A percentile compares a stretch with the other conserved stretches of the same genome.
These are phyloP conservation scores for Coprinopsis cinerea DNA, from an alignment of 768 basidiomycete species.

Conservation along the genomic window DNA sequence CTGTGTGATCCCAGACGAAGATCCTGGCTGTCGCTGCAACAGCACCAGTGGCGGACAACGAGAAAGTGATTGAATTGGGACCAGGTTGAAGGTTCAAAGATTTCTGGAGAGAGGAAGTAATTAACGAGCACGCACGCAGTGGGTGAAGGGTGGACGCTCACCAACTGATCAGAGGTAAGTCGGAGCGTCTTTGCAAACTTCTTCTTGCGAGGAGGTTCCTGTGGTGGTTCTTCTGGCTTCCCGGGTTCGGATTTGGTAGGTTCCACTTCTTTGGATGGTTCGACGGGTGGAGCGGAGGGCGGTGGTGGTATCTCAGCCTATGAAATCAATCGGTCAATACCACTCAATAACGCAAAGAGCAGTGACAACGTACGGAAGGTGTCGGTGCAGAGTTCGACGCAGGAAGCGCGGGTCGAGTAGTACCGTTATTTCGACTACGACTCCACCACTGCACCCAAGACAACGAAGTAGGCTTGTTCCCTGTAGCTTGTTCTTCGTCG, in stretches of 20 bases:
- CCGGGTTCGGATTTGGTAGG: background rate
- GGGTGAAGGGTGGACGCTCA: constrained; percentile 28
- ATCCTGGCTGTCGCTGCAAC: constrained; percentile 88
- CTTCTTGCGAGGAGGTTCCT: constrained; percentile 20
- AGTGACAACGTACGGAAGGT: constrained; percentile 8
- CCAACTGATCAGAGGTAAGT: constrained; percentile 91
- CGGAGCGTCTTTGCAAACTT: constrained; percentile 90
- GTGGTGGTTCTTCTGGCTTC: background rate
- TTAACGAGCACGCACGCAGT: no score
- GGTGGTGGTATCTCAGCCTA: no score
- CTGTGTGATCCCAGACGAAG: constrained; percentile 93
- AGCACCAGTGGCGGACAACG: constrained; percentile 74
- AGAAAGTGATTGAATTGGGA: constrained; percentile 89
- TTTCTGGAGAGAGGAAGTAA: constrained; percentile 58
- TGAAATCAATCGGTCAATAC: background rate
- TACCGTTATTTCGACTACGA: constrained; percentile 36
- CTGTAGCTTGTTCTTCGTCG: constrained; percentile 13
- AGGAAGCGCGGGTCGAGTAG: constrained; percentile 6
- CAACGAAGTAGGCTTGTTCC: constrained; percentile 43
- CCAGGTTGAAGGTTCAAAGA: constrained; percentile 77
- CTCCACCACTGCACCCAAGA: constrained; percentile 90
- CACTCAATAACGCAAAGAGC: background rate
- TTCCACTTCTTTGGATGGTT: background rate
- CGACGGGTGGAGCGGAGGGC: background rate
- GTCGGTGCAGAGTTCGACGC: constrained; percentile 19